phyloP scores from a whole-genome alignment of 495 filamentous ascomycete genomes.

The Talaromyces thailandensis region DNA sequence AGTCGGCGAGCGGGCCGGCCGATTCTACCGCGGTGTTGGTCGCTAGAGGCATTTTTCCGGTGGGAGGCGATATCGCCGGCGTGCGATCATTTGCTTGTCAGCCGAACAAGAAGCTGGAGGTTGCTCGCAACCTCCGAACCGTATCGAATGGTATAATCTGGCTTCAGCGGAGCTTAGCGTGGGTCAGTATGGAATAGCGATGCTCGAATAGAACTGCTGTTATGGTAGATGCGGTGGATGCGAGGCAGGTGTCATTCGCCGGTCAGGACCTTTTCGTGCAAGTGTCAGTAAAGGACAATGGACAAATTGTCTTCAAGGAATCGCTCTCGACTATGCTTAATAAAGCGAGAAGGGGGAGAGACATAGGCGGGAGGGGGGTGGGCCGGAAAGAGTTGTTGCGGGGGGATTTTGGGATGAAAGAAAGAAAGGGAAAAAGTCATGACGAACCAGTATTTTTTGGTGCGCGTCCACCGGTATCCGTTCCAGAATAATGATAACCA shows the following conservation, averaged over 20 bases:
- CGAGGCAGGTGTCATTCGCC: neutral
- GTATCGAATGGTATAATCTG: neutral
- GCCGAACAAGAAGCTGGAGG: neutral
- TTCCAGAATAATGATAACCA: neutral
- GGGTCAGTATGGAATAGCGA: neutral
- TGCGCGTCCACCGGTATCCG: neutral
- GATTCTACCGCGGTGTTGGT: conserved; percentile 28
- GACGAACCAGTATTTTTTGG: conserved; percentile 1
- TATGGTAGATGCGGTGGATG: neutral
- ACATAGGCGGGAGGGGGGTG: neutral
- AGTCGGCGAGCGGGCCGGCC: conserved; percentile 84
- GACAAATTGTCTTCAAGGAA: neutral
- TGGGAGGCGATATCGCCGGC: neutral
- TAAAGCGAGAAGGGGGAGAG: neutral
- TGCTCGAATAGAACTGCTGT: neutral
- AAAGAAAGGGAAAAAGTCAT: neutral
- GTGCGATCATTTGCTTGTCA: conserved; percentile 5
- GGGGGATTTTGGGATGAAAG: neutral
- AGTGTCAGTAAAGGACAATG: too few relatives aligned
- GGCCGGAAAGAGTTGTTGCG: conserved; percentile 5
- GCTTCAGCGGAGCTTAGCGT: neutral
- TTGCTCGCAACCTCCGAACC: neutral
- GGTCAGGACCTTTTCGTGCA: neutral
- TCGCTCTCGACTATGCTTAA: neutral
- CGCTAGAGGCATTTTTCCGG: conserved; percentile 13